A percentile compares a stretch with the other conserved stretches of the same genome.
Evolutionary conservation across 495 filamentous ascomycete genomes (phyloP).

Genomic region (Hypomontagnella submonticulosa): DNA sequence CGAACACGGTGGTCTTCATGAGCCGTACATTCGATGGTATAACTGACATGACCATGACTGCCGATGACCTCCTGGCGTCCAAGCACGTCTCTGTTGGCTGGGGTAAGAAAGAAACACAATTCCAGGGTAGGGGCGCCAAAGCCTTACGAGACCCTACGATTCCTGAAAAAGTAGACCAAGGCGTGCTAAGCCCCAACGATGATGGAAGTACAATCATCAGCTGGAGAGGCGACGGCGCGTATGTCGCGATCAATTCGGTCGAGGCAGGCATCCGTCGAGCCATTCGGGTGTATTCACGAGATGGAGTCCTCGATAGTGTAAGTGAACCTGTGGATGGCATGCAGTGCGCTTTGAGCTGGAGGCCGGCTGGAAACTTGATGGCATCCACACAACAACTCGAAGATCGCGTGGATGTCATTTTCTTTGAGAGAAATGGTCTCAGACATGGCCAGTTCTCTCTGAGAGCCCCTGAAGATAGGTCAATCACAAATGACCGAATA

Average conservation of each 20-base stretch:
- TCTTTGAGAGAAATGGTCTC: conserved; percentile 96
- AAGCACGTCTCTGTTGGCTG: conserved; percentile 98
- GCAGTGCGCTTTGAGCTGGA: conserved; percentile 88
- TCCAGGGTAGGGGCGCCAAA: conserved; percentile 86
- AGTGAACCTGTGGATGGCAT: conserved; percentile 93
- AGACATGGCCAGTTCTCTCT: conserved; percentile 92
- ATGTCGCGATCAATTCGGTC: conserved; percentile 83
- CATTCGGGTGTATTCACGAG: conserved; percentile 88
- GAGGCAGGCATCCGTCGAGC: conserved; percentile 74
- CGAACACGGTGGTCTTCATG: conserved; percentile 88
- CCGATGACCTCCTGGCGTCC: conserved; percentile 84
- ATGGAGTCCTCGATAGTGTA: conserved; percentile 88
- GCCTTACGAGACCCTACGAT: conserved; percentile 92
- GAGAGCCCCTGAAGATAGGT: conserved; percentile 66
- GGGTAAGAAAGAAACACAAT: conserved; percentile 98
- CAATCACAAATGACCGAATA: conserved; percentile 68
- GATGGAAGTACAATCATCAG: conserved; percentile 76
- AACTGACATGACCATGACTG: conserved; percentile 72
- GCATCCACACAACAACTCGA: conserved; percentile 79
- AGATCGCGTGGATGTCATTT: conserved; percentile 82
- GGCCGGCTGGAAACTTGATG: conserved; percentile 88
- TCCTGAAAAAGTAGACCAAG: conserved; percentile 91
- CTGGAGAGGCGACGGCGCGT: conserved; percentile 96
- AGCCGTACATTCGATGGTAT: conserved; percentile 89
- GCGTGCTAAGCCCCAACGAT: conserved; percentile 76